Evolutionary conservation across 495 filamentous ascomycete species (phyloP), one percentile per base, ranked within the genome.

Genomic region (Aspergillus taichungensis): DNA sequence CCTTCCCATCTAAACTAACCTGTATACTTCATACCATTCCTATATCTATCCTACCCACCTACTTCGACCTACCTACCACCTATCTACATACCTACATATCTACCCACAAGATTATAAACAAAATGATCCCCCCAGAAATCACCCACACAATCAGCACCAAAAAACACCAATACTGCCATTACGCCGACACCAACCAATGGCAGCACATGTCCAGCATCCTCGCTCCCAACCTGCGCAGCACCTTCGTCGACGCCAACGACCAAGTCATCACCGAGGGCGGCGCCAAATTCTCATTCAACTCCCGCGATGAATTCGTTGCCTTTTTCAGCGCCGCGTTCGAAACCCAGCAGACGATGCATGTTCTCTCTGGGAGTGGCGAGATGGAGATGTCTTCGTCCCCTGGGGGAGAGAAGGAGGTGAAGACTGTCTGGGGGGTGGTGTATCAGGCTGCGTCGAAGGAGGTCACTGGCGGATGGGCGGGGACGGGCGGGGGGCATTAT

Each of bases 141-240:
- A n/a, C 42, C 34, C 34, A 36, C 13, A 13, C 34, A 5, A 30
- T 45, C 34, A 32, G 34, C 3, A 11, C 7, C 42, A n/a, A 30
- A 37, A 45, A 45, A 37, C 29, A 33, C 14, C 14, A 45, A 37
- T 45, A 45, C 42, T 45, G 34, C 34, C 42, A 33, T 8, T 37
- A 30, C 34, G 34, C 42, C 8, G 42, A 45, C 42, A 37, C 42
- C 1, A 8, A 37, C 24, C 13, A 45, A 9, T 45, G 42, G 42
- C 6, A 12, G 14, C 11, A 6, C 0, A 30, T 37, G 34, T 11
- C 12, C 18, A 10, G 4, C 1, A 10, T 45, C 18, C n/a, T 45
- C 6, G n/a, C 18, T 18, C 42, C 42, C 11, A 7, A 11, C 6
- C 6, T 30, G 8, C 13, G 12, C 3, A 5, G 10, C 10, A 7